Conservation (phyloP, 2,329 filamentous ascomycete genomes). For the Aspergillus brasiliensis region DNA sequence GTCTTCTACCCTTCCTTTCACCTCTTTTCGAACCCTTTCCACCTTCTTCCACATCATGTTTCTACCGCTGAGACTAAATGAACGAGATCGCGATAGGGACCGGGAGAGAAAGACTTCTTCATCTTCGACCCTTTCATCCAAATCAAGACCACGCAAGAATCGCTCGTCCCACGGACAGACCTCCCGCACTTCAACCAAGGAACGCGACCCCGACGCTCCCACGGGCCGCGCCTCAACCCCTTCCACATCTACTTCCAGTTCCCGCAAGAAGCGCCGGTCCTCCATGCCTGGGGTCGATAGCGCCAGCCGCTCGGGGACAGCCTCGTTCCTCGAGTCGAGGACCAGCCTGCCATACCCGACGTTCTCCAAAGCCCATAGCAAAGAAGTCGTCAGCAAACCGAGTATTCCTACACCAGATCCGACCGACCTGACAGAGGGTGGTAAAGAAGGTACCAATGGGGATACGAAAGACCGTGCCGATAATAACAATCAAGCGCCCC, state of each 20-base stretch:
- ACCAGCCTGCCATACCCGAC: conserved; percentile 71
- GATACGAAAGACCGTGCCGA: conserved; percentile 26
- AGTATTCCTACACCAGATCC: conserved; percentile 68
- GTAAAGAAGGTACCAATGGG: conserved; percentile 41
- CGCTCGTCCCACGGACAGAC: conserved; percentile 35
- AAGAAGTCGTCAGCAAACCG: conserved; percentile 68
- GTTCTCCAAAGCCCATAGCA: conserved; percentile 90
- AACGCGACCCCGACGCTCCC: conserved; percentile 31
- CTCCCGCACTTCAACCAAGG: conserved; percentile 38
- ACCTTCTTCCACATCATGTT: conserved; percentile 36
- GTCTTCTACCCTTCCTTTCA: conserved; percentile 24
- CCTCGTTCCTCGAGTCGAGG: conserved; percentile 48
- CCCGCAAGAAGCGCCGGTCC: conserved; percentile 37
- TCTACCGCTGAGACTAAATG: conserved; percentile 41
- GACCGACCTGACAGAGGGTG: conserved; percentile 64
- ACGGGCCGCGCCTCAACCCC: conserved; percentile 34
- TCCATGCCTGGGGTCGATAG: conserved; percentile 58
- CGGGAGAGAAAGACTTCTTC: conserved; percentile 28
- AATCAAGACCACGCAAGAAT: conserved; percentile 32
- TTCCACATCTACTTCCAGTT: conserved; percentile 24
- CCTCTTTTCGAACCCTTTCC: conserved; percentile 25
- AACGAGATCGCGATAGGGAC: conserved; percentile 36
- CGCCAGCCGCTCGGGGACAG: conserved; percentile 33
- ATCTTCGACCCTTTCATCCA: conserved; percentile 28
- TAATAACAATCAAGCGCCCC: conserved; percentile 43